Evolutionary conservation across 2,329 filamentous ascomycete species (phyloP).

Genomic region (Sordariomycetes sp.): DNA sequence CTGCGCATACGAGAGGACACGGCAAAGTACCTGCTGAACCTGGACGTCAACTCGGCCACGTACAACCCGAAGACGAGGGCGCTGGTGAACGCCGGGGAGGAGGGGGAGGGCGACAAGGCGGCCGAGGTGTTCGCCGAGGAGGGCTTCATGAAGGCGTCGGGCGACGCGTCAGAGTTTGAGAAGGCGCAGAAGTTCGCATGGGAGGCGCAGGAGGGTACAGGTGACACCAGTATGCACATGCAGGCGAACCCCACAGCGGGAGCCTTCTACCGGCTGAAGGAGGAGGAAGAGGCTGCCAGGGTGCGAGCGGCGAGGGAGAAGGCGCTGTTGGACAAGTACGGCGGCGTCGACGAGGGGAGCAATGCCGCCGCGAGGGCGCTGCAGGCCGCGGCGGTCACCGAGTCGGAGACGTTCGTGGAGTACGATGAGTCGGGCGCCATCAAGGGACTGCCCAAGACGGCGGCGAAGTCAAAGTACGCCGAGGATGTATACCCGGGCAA

Average conservation of each 20-base stretch:
- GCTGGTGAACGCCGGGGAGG: conserved; percentile 78
- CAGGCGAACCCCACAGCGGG: conserved; percentile 96
- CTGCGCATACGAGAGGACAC: conserved; percentile 91
- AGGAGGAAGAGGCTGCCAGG: conserved; percentile 60
- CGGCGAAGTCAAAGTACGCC: conserved; percentile 79
- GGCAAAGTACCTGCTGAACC: conserved; percentile 88
- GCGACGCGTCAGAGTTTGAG: conserved; percentile 89
- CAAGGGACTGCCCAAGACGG: conserved; percentile 72
- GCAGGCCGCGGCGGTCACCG: conserved; percentile 51
- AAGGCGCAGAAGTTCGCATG: conserved; percentile 83
- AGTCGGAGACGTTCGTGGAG: conserved; percentile 82
- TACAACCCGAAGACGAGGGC: conserved; percentile 95
- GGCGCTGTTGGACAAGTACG: conserved; percentile 72
- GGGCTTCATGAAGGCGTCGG: conserved; percentile 78
- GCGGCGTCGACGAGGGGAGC: conserved; percentile 41
- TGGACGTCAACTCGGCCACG: conserved; percentile 91
- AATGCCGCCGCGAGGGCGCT: conserved; percentile 10
- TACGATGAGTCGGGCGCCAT: conserved; percentile 86
- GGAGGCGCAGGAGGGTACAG: conserved; percentile 81
- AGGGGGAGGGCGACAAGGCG: conserved; percentile 63
- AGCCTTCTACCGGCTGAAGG: conserved; percentile 72
- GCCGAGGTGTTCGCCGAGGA: conserved; percentile 83
- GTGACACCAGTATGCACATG: conserved; percentile 72
- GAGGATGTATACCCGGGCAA: conserved; percentile 87
- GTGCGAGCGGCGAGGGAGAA: conserved; percentile 59